Evolutionary conservation across 2,329 filamentous ascomycete genomes (phyloP).

Genomic region (Pyrenochaeta sp.): DNA sequence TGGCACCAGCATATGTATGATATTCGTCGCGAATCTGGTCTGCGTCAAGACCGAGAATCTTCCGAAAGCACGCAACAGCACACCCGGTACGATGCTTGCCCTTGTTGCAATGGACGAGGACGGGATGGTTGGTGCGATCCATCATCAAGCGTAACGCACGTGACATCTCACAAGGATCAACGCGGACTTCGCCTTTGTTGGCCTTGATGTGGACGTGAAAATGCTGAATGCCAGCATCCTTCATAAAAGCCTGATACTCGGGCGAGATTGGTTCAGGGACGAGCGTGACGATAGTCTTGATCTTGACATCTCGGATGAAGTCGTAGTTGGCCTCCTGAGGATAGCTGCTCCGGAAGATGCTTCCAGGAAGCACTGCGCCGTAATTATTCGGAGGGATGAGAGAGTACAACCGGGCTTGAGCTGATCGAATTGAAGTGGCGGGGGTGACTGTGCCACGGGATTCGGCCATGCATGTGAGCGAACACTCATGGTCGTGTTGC

Average conservation of each 20-base stretch:
- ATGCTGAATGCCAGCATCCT: slow-evolving; percentile 72
- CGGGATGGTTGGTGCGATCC: slow-evolving; percentile 75
- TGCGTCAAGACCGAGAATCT: slow-evolving; percentile 69
- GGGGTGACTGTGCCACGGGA: slow-evolving; percentile 24
- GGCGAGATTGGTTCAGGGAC: slow-evolving; percentile 58
- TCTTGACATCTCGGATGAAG: slow-evolving; percentile 70
- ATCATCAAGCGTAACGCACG: slow-evolving; percentile 75
- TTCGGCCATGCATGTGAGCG: slow-evolving; percentile 14
- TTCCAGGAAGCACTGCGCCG: slow-evolving; percentile 72
- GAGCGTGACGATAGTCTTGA: slow-evolving; percentile 79
- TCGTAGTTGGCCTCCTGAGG: slow-evolving; percentile 74
- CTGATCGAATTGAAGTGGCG: slow-evolving; percentile 26
- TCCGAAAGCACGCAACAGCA: slow-evolving; percentile 81
- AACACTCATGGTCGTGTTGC: slow-evolving; percentile 27
- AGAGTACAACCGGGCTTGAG: slow-evolving; percentile 44
- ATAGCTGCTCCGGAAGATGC: slow-evolving; percentile 83
- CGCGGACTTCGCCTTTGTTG: slow-evolving; percentile 74
- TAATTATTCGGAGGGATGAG: slow-evolving; percentile 73
- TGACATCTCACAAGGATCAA: slow-evolving; percentile 63
- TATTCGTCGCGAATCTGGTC: slow-evolving; percentile 76
- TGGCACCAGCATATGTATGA: slow-evolving; percentile 63
- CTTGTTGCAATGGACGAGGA: slow-evolving; percentile 92
- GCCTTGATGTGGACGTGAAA: slow-evolving; percentile 79
- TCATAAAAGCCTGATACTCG: slow-evolving; percentile 68
- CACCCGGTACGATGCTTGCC: slow-evolving; percentile 93